Evolutionary conservation across 1,284 basidiomycete species (phyloP).

Genomic region (Cryptococcus jaspeensis): DNA sequence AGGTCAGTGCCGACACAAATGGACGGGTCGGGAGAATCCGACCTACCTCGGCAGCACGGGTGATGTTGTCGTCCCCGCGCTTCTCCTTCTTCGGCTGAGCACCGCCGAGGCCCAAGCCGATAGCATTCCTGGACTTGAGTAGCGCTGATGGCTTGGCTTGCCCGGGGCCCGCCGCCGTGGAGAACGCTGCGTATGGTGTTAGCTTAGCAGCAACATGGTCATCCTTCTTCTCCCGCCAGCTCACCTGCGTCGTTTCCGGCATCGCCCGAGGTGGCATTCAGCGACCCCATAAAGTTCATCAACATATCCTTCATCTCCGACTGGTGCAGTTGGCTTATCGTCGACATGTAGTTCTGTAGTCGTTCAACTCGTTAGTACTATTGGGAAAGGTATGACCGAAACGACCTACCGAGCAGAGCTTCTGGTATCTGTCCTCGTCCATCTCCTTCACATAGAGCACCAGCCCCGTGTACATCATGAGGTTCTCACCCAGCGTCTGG

Average conservation of each 20-base stretch:
- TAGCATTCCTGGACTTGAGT: constrained; percentile 36
- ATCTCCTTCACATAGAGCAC: constrained; percentile 95
- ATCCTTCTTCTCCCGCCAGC: too few relatives aligned
- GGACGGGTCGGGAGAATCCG: neutral
- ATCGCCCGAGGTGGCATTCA: constrained; percentile 70
- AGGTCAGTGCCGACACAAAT: neutral
- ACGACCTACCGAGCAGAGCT: constrained; percentile 74
- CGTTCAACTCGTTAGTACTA: neutral
- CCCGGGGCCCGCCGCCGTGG: constrained; percentile 8
- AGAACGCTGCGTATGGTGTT: constrained; percentile 7
- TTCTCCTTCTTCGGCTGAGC: constrained; percentile 51
- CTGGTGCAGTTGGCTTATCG: constrained; percentile 73
- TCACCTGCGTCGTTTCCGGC: constrained; percentile 38
- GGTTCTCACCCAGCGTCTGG: constrained; percentile 70
- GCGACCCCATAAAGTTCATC: constrained; percentile 58
- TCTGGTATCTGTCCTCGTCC: constrained; percentile 78
- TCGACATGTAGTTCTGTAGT: constrained; percentile 80
- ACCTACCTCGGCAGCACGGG: constrained; percentile 59
- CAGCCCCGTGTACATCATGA: constrained; percentile 84
- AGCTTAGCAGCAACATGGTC: neutral
- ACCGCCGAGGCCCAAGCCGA: constrained; percentile 33
- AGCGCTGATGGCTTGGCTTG: constrained; percentile 35
- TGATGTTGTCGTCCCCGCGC: constrained; percentile 23
- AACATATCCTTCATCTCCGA: constrained; percentile 76
- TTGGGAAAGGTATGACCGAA: neutral